Base-by-base conservation (phyloP, 139 green algal species). In the Helicosporidium sp. region DNA sequence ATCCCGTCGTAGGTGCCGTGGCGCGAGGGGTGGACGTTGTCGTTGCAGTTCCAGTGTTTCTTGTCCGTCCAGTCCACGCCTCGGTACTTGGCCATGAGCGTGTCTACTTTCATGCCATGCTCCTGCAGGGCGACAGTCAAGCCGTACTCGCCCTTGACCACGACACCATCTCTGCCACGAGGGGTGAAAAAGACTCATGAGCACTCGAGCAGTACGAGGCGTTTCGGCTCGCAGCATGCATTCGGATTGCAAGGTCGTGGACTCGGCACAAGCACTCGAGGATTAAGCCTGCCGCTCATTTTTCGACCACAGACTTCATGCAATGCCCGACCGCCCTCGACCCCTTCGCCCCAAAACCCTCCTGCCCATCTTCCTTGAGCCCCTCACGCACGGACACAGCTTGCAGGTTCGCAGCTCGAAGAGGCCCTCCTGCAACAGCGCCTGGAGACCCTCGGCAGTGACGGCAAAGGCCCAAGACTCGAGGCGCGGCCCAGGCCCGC, bases 1-100 rank as follows among this genome's bases (percentile, higher is more conserved):
- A 86, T 75, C 41, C 65, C 62, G 35, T 74, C 72, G 52, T 86
- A 84, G 1, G 69, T 78, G 39, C 77, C 77, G 34, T 73, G 63
- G 5, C 77, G 64, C 6, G 54, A 72, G n/a, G 75, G 72, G 55
- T 87, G 77, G 16, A 75, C 75, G 35, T 76, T 70, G 55, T 82
- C 66, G 62, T 84, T 84, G 69, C 75, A 84, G 54, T 54, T 46
- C 65, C 69, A 74, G 55, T 77, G 47, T 17, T 36, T 20, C 13
- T 46, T 45, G 34, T 72, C 49, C 0, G 47, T 40, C 69, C 69
- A 77, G 52, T 77, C 65, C 19, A 62, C 53, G 44, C 53, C 22
- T 0, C 51, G 49, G 47, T 82, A 86, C 45, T 58, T 70, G 33
- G 58, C 46, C 70, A 83, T 79, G 12, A 87, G 70, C 2, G 75